Conservation (phyloP, 2,329 filamentous ascomycete genomes). For the Ophiostoma ulmi region DNA sequence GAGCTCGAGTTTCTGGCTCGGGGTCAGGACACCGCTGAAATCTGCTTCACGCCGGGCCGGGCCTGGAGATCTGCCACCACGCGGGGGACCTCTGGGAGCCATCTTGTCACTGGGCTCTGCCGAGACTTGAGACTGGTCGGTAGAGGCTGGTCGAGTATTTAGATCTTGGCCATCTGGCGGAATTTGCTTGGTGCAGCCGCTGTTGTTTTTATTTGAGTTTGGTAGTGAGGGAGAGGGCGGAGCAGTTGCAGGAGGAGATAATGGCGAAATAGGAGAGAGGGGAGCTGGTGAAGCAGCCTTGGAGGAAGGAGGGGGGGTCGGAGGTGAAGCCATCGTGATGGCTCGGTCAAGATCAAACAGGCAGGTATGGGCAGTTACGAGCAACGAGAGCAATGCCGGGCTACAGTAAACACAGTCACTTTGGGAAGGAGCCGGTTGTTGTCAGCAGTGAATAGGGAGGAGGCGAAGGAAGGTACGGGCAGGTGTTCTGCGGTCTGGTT, state of each 20-base stretch:
- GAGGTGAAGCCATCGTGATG: constrained; percentile 14
- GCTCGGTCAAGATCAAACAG: neutral
- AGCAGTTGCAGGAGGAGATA: neutral
- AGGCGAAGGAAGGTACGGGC: neutral
- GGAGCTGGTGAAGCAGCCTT: constrained; percentile 17
- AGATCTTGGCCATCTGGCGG: neutral
- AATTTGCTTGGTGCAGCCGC: neutral
- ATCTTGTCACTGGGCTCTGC: constrained; percentile 18
- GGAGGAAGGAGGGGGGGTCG: constrained; percentile 3
- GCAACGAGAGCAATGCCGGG: neutral
- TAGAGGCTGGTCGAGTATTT: neutral
- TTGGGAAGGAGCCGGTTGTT: constrained; percentile 14
- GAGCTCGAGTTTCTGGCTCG: constrained; percentile 49
- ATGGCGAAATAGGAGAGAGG: neutral
- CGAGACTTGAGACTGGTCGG: neutral
- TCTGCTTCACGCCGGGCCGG: constrained; percentile 45
- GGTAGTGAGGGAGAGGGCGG: neutral
- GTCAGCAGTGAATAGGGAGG: neutral
- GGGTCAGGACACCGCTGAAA: constrained; percentile 45
- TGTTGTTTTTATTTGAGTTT: neutral
- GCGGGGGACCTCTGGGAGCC: constrained; percentile 24
- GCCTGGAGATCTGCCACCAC: constrained; percentile 17
- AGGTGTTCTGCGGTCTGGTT: neutral
- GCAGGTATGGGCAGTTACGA: neutral
- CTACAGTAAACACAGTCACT: neutral